Conservation (phyloP, 345 rosid genomes). For the Eucalyptus erythrocorys region DNA sequence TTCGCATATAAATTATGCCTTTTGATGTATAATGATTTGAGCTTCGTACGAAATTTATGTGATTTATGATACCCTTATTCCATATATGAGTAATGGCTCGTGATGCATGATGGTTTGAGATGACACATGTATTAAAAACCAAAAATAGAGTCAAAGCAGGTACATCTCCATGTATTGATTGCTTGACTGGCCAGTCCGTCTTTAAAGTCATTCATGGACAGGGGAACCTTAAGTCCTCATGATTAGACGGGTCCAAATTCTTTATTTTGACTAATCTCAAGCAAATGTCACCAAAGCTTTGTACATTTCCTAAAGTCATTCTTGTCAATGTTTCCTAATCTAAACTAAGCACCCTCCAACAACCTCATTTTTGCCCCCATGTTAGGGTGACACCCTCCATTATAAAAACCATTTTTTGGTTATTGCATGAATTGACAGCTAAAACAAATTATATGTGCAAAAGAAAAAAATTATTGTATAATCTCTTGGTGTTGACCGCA, state of each 20-base stretch:
- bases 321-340: not conserved
- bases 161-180: not conserved
- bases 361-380: not conserved
- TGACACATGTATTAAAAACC: not conserved
- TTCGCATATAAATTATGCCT: no score
- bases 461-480: not conserved
- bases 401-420: not conserved
- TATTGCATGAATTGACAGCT: not conserved
- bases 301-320: not conserved
- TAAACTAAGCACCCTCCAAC: not conserved
- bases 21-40: no score
- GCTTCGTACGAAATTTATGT: rapidly evolving
- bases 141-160: not conserved
- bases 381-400: not conserved
- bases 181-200: constrained; percentile 2
- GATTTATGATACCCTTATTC: not conserved
- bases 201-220: not conserved
- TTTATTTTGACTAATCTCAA: constrained; percentile 2
- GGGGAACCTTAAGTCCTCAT: not conserved
- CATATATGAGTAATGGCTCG: not conserved
- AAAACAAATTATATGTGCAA: not conserved
- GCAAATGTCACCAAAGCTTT: not conserved
- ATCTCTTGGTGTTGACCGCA: constrained; percentile 34
- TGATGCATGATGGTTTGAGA: not conserved
- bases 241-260: constrained; percentile 1